These are phyloP conservation scores for Vitis hybrid DNA, from an alignment of 177 flowering plant species.

Conservation along the genomic window DNA sequence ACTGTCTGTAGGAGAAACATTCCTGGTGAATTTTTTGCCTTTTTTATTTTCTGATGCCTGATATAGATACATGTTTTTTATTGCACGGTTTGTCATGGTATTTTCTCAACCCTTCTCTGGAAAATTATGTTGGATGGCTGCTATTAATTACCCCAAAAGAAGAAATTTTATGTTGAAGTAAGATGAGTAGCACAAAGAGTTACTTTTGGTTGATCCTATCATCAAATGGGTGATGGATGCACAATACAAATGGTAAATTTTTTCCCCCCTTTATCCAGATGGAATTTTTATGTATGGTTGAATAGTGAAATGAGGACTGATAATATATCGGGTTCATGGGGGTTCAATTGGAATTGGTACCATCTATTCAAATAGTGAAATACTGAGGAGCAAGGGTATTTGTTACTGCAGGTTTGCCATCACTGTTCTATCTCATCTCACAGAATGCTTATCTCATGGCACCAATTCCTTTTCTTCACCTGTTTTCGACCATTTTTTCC, in stretches of 20 bases:
- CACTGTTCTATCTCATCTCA: not conserved
- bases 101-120: too few species aligned
- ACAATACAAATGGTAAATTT: not conserved
- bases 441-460: not conserved
- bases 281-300: not conserved
- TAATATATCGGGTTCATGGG: slow-evolving; percentile 71
- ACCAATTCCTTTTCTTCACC: not conserved
- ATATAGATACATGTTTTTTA: not conserved
- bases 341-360: slow-evolving; percentile 98
- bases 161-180: not conserved
- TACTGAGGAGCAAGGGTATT: slow-evolving; percentile 65
- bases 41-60: not conserved
- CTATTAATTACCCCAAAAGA: not conserved
- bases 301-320: not conserved
- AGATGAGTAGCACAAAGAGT: not conserved
- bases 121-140: too few species aligned
- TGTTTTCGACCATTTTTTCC: slow-evolving; percentile 3
- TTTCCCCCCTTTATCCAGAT: not conserved
- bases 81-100: not conserved
- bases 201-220: not conserved
- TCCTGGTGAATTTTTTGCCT: slow-evolving; percentile 51
- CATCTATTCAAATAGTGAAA: slow-evolving; percentile 88
- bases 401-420: slow-evolving; percentile 78
- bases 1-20: slow-evolving; percentile 75
- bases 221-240: too few species aligned